phyloP scores from a whole-genome alignment of 768 basidiomycete genomes.

The Suillus lakei region DNA sequence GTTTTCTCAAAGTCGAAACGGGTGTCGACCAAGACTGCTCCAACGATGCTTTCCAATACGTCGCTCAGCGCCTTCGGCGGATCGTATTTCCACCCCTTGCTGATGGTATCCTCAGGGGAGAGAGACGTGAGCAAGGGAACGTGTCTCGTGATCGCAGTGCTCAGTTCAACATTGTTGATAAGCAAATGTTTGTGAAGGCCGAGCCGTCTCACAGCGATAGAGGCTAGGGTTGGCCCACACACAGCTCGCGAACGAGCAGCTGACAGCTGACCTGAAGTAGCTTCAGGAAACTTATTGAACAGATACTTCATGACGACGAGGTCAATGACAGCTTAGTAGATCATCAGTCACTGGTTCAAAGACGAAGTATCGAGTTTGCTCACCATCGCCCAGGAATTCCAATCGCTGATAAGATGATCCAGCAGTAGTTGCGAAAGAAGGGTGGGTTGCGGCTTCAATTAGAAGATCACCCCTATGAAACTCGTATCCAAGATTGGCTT shows the following conservation, averaged over 20 bases:
- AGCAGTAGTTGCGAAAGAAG: slow-evolving; percentile 63
- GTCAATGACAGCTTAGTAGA: slow-evolving; percentile 63
- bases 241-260: slow-evolving; percentile 72
- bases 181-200: slow-evolving; percentile 72
- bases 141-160: slow-evolving; percentile 61
- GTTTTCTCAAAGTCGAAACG: slow-evolving; percentile 75
- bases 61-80: slow-evolving; percentile 89
- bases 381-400: slow-evolving; percentile 91
- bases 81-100: slow-evolving; percentile 78
- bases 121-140: slow-evolving; percentile 62
- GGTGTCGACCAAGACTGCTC: slow-evolving; percentile 83
- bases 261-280: slow-evolving; percentile 79
- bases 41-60: slow-evolving; percentile 83
- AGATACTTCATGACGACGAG: slow-evolving; percentile 75
- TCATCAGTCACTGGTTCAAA: slow-evolving; percentile 14
- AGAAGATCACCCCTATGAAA: slow-evolving; percentile 69
- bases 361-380: slow-evolving; percentile 27
- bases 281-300: slow-evolving; percentile 67
- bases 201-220: slow-evolving; percentile 66
- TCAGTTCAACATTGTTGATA: slow-evolving; percentile 70
- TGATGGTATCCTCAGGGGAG: slow-evolving; percentile 63
- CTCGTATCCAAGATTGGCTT: slow-evolving; percentile 69
- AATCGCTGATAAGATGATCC: slow-evolving; percentile 80
- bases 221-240: slow-evolving; percentile 75
- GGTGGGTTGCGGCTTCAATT: slow-evolving; percentile 84